Evolutionary conservation across 2,329 filamentous ascomycete genomes (phyloP), one percentile per base, ranked within the genome.

Genomic region (Juglanconis sp.): DNA sequence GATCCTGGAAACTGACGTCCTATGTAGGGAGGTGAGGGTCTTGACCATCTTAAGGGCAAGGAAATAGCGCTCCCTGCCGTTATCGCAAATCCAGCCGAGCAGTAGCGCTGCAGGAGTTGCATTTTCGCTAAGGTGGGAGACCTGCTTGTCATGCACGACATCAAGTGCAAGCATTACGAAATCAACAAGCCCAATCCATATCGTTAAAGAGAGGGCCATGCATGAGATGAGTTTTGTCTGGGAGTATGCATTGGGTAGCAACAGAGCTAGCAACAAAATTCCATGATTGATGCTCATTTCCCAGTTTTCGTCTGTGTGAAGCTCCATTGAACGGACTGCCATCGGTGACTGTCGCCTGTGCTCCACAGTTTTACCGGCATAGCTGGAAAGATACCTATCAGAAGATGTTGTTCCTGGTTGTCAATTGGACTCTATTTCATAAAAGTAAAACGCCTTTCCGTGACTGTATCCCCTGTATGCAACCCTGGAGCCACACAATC

Each of bases 21-120:
- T 48, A 15, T 51, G 64, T 63, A 86, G 84, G 82, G 80, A 61
- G 87, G 87, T 60, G 87, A 89, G 72, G 86, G 85, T 36, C 74
- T 89, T 7, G 83, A 85, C 59, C 75, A 79, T 42, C 73, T 85
- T 60, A 79, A 76, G 61, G 82, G 82, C 62, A 80, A 79, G 68
- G 76, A 77, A 35, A 76, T 87, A 46, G 77, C 71, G n/a, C 79
- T 80, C 9, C 81, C 82, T 11, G 80, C 81, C 46, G 74, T 82
- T 31, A 66, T 86, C 53, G 80, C 83, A 69, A 71, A 75, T 59
- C 74, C 38, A 2, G 10, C 17, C 35, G 61, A 63, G 57, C 52
- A 60, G 40, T 61, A 61, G 47, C 44, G 32, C 5, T 13, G 17
- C 44, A 47, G 44, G 24, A 47, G 44, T 30, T 47, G 44, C 44